These are phyloP conservation scores for Inga oerstediana DNA, from an alignment of 306 rosid species.

Conservation along the genomic window DNA sequence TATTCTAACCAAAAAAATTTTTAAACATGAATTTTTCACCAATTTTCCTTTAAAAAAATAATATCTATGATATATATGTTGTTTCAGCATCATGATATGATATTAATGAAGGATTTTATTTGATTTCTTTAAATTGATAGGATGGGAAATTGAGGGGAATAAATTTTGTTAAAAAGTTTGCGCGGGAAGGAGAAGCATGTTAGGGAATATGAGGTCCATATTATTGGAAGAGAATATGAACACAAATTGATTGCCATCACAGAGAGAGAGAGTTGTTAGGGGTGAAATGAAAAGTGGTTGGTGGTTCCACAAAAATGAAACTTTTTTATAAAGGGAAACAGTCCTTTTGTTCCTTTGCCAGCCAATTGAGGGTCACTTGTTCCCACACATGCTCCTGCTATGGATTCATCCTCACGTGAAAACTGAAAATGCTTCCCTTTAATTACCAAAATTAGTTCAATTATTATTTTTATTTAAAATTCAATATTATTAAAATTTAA, in stretches of 20 bases:
- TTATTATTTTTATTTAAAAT: not conserved
- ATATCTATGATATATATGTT: too few relatives aligned
- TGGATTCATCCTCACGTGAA: not conserved
- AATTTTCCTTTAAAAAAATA: too few relatives aligned
- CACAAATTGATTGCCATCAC: not conserved
- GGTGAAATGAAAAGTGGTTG: not conserved
- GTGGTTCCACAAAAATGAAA: not conserved
- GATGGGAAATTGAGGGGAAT: not conserved
- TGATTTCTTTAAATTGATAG: not conserved
- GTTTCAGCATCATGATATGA: too few relatives aligned
- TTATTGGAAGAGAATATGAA: not conserved
- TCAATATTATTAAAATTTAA: too few relatives aligned
- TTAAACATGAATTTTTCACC: too few relatives aligned
- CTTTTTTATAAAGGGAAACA: not conserved
- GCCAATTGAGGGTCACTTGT: not conserved
- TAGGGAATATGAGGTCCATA: not conserved
- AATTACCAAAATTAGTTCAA: not conserved
- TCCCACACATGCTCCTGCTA: not conserved
- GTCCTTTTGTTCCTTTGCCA: conserved; percentile 17
- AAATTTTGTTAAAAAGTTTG: not conserved
- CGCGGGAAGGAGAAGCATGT: not conserved
- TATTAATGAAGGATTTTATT: not conserved
- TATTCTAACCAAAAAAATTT: too few relatives aligned
- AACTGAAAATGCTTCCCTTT: not conserved
- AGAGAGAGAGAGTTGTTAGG: not conserved